Evolutionary conservation across 2,329 filamentous ascomycete genomes (phyloP).

Genomic region (Didymellaceae sp.): DNA sequence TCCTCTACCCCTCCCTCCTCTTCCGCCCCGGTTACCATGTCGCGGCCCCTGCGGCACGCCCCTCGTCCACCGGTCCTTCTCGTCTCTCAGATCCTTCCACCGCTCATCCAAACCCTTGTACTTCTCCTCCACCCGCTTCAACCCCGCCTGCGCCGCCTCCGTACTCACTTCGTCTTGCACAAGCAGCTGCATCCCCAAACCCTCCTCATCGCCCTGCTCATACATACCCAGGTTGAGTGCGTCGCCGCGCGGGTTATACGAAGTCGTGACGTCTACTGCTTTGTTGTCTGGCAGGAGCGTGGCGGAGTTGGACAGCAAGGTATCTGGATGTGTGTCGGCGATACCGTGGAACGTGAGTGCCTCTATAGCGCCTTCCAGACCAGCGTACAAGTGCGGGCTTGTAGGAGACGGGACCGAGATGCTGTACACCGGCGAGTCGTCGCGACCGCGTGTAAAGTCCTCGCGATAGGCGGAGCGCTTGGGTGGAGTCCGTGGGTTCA

Average conservation of each 20-base stretch:
- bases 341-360: constrained; percentile 53
- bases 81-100: constrained; percentile 46
- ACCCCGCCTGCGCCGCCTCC: constrained; percentile 24
- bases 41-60: constrained; percentile 18
- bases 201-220: constrained; percentile 49
- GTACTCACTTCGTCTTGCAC: constrained; percentile 48
- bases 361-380: constrained; percentile 55
- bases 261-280: constrained; percentile 32
- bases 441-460: constrained; percentile 25
- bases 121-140: constrained; percentile 16
- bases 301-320: constrained; percentile 35
- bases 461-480: constrained; percentile 23
- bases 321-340: constrained; percentile 53
- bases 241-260: constrained; percentile 46
- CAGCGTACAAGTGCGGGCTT: constrained; percentile 56
- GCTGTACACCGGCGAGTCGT: constrained; percentile 55
- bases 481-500: constrained; percentile 46
- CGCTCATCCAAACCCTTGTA: constrained; percentile 45
- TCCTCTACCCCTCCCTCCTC: constrained; percentile 23
- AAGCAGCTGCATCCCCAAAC: constrained; percentile 47
- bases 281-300: constrained; percentile 1
- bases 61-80: constrained; percentile 29
- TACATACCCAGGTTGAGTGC: constrained; percentile 54
- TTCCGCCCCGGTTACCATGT: constrained; percentile 14
- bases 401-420: constrained; percentile 54